Base-by-base conservation (phyloP, 1,284 basidiomycete species). In the Mycena sp. region DNA sequence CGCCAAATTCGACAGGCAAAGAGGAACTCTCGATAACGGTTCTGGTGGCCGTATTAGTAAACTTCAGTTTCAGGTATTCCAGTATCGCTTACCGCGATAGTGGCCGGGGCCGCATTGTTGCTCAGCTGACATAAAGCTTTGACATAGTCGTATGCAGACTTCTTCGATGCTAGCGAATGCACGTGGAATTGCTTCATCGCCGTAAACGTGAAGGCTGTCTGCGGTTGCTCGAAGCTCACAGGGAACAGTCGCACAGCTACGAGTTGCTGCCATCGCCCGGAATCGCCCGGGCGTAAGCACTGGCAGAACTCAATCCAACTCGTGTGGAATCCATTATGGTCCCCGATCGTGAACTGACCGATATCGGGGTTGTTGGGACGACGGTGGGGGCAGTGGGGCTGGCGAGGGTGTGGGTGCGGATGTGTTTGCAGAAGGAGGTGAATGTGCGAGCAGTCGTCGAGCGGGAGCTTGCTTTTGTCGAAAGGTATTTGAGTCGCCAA, bases 181-280 rank as follows among this genome's bases (percentile, higher is more conserved):
- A 64, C 25, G 12, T 75, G 70, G 25, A 75, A 76, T 17, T 73
- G 55, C 3, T 73, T 60, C 9, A 78, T 61, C 0, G 74, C 63
- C 1, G 51, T 10, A 17, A 74, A 79, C 3, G 71, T 77, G 35
- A 78, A 78, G 0, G 53, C 74, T 0, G 74, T 75, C 44, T 71
- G 53, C 21, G 75, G 74, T 2, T 50, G 58, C 0, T 43, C 29
- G 6, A 71, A 60, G 0, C 68, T 72, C 0, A 69, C 67, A 1
- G 75, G 73, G 54, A 77, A 76, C 0, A 77, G 46, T 14, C 35
- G 45, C 6, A 60, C 32, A 0, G 32, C 44, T 1, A 65, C 0
- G 6, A 65, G 26, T 41, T 65, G 63, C 21, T 51, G 9, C 58
- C 52, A 56, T 3, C 29, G 11, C 16, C 41, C 19, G 9, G 29